Base-by-base conservation (phyloP, 805 yeast genomes). In the Metschnikowia sp. region DNA sequence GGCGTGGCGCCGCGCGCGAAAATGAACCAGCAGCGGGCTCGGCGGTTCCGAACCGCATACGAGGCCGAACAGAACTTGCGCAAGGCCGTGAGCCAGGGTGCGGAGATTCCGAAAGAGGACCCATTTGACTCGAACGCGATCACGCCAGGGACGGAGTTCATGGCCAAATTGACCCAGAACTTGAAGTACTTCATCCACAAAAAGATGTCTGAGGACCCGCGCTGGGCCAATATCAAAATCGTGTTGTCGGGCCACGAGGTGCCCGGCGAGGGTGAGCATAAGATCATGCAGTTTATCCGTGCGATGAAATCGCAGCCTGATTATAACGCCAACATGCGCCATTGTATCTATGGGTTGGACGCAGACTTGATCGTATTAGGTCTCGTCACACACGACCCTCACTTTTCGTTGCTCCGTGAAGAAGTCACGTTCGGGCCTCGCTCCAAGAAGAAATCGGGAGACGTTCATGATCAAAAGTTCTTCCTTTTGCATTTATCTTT, bases 1-100 rank as follows among this genome's bases (percentile, higher is more conserved):
- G 99, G 99, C 64, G 98, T 92, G 43, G 99, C 99, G 0, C 99
- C 99, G 36, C 76, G 99, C 64, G 99, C 99, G 10, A 92, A 92
- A 63, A 91, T 92, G 97, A 92, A 92, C 64, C 98, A 92, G 68
- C 99, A 92, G 68, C 81, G 99, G 69, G 83, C 97, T 0, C 83
- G 99, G 75, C 82, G 99, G 70, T 92, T 92, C 67, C 77, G 97
- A 67, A 83, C 96, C 30, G 98, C 97, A 1, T 77, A 83, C 58
- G 98, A 92, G 61, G 97, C 97, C 1, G 96, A 92, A 63, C 82
- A 81, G 55, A 83, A 83, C 43, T 62, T 86, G 61, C 76, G 77
- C 49, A 85, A 87, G 63, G 96, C 96, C 5, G 72, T 84, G 36
- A 78, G 76, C 31, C 74, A 78, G 18, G 97, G 96, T 2, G 78